phyloP scores from a whole-genome alignment of 768 basidiomycete genomes.

The Dacryopinax primogenitus region DNA sequence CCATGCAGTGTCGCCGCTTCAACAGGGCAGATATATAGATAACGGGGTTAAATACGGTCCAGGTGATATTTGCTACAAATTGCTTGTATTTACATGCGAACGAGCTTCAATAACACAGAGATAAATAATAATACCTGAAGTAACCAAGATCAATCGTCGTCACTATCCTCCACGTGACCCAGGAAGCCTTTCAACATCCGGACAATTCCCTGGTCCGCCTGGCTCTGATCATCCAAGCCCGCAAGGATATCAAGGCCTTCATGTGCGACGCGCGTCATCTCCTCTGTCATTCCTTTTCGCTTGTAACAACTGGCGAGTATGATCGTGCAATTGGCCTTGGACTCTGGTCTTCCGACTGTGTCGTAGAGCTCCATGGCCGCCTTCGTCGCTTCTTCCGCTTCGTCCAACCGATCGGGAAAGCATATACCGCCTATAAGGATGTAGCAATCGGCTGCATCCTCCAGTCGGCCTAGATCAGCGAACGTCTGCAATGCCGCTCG shows the following conservation, averaged over 20 bases:
- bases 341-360: not conserved
- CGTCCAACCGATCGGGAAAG: not conserved
- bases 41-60: too few relatives aligned
- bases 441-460: conserved; percentile 2
- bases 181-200: conserved; percentile 2
- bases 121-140: not conserved
- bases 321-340: not conserved
- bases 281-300: not conserved
- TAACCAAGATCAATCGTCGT: not conserved
- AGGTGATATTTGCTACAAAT: too few relatives aligned
- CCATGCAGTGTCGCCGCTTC: too few relatives aligned
- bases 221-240: not conserved
- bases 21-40: too few relatives aligned
- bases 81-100: too few relatives aligned
- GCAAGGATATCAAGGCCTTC: not conserved
- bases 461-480: not conserved
- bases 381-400: not conserved
- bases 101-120: not conserved
- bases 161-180: not conserved
- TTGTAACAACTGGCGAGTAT: conserved; percentile 1
- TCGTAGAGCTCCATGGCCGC: not conserved
- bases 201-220: not conserved
- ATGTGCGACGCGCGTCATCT: not conserved
- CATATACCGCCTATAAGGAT: not conserved
- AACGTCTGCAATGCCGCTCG: not conserved